phyloP scores from a whole-genome alignment of 352 stramenopile species.

The Pythium sukuiense region DNA sequence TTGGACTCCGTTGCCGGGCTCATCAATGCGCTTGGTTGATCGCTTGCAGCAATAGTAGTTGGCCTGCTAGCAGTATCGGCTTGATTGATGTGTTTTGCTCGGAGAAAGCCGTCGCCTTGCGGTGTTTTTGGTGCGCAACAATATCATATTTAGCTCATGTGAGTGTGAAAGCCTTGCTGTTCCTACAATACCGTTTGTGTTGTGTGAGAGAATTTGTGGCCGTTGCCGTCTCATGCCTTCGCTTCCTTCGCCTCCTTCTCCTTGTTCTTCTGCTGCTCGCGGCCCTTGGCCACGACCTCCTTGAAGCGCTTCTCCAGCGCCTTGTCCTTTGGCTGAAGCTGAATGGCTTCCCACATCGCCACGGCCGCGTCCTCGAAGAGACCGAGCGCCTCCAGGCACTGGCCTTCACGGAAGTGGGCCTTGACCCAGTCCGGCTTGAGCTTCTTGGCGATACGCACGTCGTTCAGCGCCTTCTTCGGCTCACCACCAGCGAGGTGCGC shows the following conservation, averaged over 20 bases:
- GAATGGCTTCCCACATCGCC: slow-evolving; percentile 73
- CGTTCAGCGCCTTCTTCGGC: slow-evolving; percentile 66
- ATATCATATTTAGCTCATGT: slow-evolving; percentile 4
- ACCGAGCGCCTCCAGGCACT: slow-evolving; percentile 75
- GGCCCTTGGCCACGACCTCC: slow-evolving; percentile 71
- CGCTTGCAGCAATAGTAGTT: background rate
- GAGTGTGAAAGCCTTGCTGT: background rate
- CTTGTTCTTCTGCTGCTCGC: slow-evolving; percentile 53
- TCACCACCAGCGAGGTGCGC: slow-evolving; percentile 58
- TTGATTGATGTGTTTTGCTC: background rate
- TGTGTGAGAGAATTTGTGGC: background rate
- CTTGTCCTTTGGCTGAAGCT: slow-evolving; percentile 71
- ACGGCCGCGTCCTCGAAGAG: slow-evolving; percentile 75
- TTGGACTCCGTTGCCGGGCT: background rate
- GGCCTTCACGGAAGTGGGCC: slow-evolving; percentile 79
- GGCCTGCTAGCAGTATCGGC: background rate
- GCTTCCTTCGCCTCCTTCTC: slow-evolving; percentile 14
- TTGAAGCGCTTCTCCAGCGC: slow-evolving; percentile 82
- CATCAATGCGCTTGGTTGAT: background rate
- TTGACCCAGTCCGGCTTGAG: slow-evolving; percentile 83
- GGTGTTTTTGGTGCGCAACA: background rate
- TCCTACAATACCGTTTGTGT: slow-evolving; percentile 3
- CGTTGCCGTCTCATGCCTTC: slow-evolving; percentile 23
- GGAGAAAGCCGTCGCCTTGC: background rate
- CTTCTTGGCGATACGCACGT: slow-evolving; percentile 80